These are phyloP conservation scores for Berkeleyomyces basicola DNA, from an alignment of 2,329 filamentous ascomycete genomes.

Conservation along the genomic window DNA sequence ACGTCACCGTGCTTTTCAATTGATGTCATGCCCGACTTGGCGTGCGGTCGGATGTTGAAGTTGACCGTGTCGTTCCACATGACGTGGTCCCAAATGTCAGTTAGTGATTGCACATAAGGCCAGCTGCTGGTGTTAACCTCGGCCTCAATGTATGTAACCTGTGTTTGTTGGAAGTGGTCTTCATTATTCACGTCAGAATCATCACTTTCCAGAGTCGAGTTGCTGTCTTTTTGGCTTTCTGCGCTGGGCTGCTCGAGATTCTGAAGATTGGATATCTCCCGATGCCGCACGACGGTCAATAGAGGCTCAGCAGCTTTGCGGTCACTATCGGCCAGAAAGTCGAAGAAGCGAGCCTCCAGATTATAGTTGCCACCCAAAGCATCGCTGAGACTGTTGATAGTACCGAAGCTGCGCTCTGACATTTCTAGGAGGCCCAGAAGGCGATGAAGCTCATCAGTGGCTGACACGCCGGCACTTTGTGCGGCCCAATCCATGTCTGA, in stretches of 20 bases:
- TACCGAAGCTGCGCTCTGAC: constrained; percentile 43
- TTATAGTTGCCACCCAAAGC: constrained; percentile 17
- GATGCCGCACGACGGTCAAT: constrained; percentile 20
- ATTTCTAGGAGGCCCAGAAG: constrained; percentile 46
- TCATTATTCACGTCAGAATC: background rate
- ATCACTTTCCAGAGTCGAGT: too few relatives aligned
- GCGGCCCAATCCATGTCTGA: constrained; percentile 2
- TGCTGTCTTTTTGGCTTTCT: background rate
- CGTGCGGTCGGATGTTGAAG: constrained; percentile 20
- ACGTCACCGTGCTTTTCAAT: constrained; percentile 34
- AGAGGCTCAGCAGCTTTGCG: constrained; percentile 19
- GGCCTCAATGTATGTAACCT: constrained; percentile 28
- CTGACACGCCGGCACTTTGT: constrained; percentile 18
- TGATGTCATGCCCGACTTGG: constrained; percentile 26
- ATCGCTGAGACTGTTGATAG: constrained; percentile 30
- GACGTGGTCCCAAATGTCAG: constrained; percentile 32
- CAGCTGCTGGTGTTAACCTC: constrained; percentile 24
- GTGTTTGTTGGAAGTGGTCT: constrained; percentile 21
- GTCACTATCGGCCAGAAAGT: constrained; percentile 23
- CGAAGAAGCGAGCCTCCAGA: constrained; percentile 25
- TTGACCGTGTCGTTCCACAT: constrained; percentile 30
- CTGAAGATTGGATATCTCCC: constrained; percentile 6
- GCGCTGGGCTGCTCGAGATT: constrained; percentile 4
- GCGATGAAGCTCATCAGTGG: constrained; percentile 41
- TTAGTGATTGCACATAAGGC: constrained; percentile 26